Percentiles rank a stretch among this genome's conserved stretches.
phyloP scores from a whole-genome alignment of 176 grass and related monocot species.

The Aegilops longissima region DNA sequence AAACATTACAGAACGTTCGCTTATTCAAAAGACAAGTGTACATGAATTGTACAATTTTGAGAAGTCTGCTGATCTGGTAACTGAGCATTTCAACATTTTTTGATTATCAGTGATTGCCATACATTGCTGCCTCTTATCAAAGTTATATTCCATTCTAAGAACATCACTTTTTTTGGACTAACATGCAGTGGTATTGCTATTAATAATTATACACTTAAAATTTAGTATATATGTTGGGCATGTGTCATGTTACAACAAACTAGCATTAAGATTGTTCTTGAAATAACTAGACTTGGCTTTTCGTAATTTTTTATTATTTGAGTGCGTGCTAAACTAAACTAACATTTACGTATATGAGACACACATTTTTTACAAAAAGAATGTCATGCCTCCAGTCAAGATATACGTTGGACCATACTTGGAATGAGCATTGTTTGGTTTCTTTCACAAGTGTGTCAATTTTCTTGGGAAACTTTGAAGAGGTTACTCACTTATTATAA shows the following conservation, averaged over 20 bases:
- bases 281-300: too few relatives aligned
- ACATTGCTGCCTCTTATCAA: not conserved
- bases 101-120: not conserved
- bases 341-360: not conserved
- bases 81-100: not conserved
- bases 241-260: too few relatives aligned
- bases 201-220: too few relatives aligned
- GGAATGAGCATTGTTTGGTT: not conserved
- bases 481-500: not conserved
- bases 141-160: not conserved
- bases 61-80: slow-evolving; percentile 37
- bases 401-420: not conserved
- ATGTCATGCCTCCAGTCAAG: not conserved
- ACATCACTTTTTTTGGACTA: not conserved
- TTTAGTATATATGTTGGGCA: not conserved
- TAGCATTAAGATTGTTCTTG: too few relatives aligned
- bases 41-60: slow-evolving; percentile 47
- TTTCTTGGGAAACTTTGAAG: not conserved
- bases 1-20: slow-evolving; percentile 17
- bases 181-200: too few relatives aligned
- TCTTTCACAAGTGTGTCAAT: not conserved
- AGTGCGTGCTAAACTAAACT: too few relatives aligned
- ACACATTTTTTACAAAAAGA: not conserved
- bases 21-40: slow-evolving; percentile 38
- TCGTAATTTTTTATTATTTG: too few relatives aligned